Conservation (phyloP, 2,329 filamentous ascomycete species). For the Apiospora kogelbergensis region DNA sequence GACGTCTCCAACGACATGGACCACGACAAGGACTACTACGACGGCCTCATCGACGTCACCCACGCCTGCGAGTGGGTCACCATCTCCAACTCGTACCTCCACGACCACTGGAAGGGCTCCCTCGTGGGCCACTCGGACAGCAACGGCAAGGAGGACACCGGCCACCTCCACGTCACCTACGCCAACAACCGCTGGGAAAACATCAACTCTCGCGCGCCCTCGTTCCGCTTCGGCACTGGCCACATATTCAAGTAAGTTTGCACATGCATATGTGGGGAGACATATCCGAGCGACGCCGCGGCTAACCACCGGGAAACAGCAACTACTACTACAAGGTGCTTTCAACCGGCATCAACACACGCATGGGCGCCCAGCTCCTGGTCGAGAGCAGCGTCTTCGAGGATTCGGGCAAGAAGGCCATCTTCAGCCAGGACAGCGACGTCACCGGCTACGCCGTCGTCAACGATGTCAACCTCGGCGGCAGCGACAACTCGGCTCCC, state of each 20-base stretch:
- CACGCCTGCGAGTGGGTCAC: constrained; percentile 64
- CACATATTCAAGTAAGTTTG: constrained; percentile 50
- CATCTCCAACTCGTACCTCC: constrained; percentile 41
- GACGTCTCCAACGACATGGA: constrained; percentile 61
- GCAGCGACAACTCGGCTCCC: constrained; percentile 46
- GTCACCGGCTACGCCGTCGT: constrained; percentile 40
- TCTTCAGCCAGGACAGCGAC: constrained; percentile 40
- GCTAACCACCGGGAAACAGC: constrained; percentile 15
- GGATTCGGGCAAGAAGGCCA: constrained; percentile 22
- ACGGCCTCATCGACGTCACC: constrained; percentile 64
- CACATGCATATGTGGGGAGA: neutral
- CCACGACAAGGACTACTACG: constrained; percentile 69
- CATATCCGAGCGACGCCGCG: neutral
- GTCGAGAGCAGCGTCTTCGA: constrained; percentile 45
- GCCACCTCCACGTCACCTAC: constrained; percentile 63
- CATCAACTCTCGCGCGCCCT: constrained; percentile 63
- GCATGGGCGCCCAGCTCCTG: constrained; percentile 49
- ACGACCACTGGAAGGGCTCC: constrained; percentile 47
- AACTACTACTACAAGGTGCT: constrained; percentile 46
- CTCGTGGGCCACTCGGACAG: constrained; percentile 58
- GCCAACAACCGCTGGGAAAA: constrained; percentile 66
- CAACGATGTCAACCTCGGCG: constrained; percentile 44
- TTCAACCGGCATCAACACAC: constrained; percentile 52
- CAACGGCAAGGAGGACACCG: constrained; percentile 58
- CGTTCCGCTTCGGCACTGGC: constrained; percentile 64